A percentile compares a stretch with the other conserved stretches of the same genome.
These are phyloP conservation scores for Lactuca saligna DNA, from an alignment of 129 eudicot genomes.

Conservation along the genomic window DNA sequence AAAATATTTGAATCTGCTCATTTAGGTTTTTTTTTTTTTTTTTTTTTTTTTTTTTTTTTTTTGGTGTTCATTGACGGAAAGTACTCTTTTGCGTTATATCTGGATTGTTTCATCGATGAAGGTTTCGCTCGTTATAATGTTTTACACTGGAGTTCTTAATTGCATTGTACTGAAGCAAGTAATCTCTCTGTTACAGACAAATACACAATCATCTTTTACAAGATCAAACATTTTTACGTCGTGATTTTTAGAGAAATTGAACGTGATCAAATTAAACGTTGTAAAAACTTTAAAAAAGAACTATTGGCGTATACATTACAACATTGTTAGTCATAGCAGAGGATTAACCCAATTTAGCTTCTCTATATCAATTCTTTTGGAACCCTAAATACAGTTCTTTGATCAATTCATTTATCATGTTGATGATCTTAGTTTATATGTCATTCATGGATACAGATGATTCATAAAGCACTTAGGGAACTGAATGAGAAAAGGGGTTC, in stretches of 20 bases:
- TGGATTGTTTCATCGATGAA: neutral
- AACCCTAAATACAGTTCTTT: neutral
- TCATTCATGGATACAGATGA: constrained; percentile 56
- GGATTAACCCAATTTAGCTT: neutral
- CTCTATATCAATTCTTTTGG: neutral
- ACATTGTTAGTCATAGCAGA: neutral
- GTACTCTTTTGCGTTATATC: neutral
- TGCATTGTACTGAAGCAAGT: neutral
- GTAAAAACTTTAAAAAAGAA: neutral
- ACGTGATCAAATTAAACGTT: too few relatives aligned
- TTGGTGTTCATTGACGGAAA: constrained; percentile 10
- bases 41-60: constrained; percentile 11
- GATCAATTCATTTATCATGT: too few relatives aligned
- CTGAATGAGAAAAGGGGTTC: constrained; percentile 73
- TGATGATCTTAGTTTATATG: too few relatives aligned
- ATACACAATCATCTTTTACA: neutral
- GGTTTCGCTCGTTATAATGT: neutral
- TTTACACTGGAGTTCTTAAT: neutral
- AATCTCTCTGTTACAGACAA: neutral
- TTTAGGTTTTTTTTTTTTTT: constrained; percentile 19
- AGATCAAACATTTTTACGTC: neutral
- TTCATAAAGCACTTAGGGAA: constrained; percentile 55
- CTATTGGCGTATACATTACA: neutral
- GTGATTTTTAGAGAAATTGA: neutral
- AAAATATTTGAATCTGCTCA: neutral